Conservation (phyloP, 2,329 filamentous ascomycete genomes). For the Fusarium sp. region DNA sequence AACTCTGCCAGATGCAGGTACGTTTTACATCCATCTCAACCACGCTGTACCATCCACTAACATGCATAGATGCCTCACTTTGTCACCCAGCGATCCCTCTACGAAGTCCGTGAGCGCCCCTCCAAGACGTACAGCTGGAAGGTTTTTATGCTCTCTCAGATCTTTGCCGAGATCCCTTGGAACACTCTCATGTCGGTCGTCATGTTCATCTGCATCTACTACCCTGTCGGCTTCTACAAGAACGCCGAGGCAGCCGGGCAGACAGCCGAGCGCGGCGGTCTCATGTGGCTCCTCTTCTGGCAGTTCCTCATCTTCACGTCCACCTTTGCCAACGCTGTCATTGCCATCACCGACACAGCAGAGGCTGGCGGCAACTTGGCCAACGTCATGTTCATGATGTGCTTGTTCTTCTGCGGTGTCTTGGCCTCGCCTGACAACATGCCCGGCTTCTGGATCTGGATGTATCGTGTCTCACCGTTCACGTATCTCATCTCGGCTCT, state of each 20-base stretch:
- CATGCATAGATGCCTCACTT: slow-evolving; percentile 83
- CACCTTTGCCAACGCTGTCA: slow-evolving; percentile 72
- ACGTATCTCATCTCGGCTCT: slow-evolving; percentile 46
- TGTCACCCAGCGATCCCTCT: slow-evolving; percentile 80
- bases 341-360: slow-evolving; percentile 70
- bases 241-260: slow-evolving; percentile 61
- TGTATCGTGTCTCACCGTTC: slow-evolving; percentile 73
- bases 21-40: neutral
- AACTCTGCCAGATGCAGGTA: slow-evolving; percentile 66
- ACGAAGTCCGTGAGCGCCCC: slow-evolving; percentile 85
- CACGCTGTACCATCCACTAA: neutral
- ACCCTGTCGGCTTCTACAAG: slow-evolving; percentile 78
- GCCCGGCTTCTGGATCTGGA: slow-evolving; percentile 77
- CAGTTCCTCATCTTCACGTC: slow-evolving; percentile 73
- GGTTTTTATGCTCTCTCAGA: slow-evolving; percentile 83
- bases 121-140: slow-evolving; percentile 88
- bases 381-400: slow-evolving; percentile 71
- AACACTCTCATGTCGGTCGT: slow-evolving; percentile 78
- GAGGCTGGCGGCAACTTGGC: slow-evolving; percentile 74
- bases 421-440: slow-evolving; percentile 66
- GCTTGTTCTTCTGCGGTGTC: slow-evolving; percentile 71
- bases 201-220: slow-evolving; percentile 85
- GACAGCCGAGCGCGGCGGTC: slow-evolving; percentile 62
- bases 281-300: slow-evolving; percentile 73
- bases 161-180: slow-evolving; percentile 86